Percentiles rank a stretch among this genome's conserved stretches.
Conservation (phyloP, 352 stramenopile genomes). For the Phytophthora fragariaefolia region DNA sequence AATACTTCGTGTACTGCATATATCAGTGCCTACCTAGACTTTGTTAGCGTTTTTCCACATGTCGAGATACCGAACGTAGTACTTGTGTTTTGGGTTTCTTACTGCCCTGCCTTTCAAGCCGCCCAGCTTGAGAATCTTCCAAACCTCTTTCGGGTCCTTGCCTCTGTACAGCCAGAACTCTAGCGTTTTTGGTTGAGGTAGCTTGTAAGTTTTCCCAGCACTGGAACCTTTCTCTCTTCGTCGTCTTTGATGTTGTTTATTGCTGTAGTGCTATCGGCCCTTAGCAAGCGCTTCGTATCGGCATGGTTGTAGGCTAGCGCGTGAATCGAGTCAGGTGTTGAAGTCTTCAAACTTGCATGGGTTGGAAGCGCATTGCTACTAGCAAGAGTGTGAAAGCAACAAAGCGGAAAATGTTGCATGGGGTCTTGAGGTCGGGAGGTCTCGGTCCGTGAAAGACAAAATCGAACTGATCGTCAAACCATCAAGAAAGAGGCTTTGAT, state of each 20-base stretch:
- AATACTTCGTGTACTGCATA: too few relatives aligned
- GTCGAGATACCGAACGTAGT: not conserved
- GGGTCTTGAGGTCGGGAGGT: too few relatives aligned
- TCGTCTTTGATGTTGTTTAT: not conserved
- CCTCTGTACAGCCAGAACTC: slow-evolving; percentile 2
- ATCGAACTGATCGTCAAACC: too few relatives aligned
- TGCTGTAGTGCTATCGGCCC: not conserved
- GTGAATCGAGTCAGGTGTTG: not conserved
- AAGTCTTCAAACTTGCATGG: not conserved
- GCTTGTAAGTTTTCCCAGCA: slow-evolving; percentile 7
- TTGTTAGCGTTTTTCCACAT: not conserved
- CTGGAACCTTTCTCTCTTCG: not conserved
- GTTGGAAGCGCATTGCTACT: not conserved
- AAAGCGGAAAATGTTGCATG: not conserved
- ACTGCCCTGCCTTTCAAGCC: not conserved
- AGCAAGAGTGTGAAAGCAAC: not conserved
- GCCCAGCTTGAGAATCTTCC: not conserved
- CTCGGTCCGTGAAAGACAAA: too few relatives aligned
- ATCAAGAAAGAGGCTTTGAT: too few relatives aligned
- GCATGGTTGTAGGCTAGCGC: not conserved
- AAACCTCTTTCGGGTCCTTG: slow-evolving; percentile 7
- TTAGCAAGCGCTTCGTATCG: not conserved
- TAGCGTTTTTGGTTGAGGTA: slow-evolving; percentile 19
- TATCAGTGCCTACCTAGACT: too few relatives aligned
- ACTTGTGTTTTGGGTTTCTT: not conserved